phyloP scores from a whole-genome alignment of 768 basidiomycete species.

The Suillus tomentosus region DNA sequence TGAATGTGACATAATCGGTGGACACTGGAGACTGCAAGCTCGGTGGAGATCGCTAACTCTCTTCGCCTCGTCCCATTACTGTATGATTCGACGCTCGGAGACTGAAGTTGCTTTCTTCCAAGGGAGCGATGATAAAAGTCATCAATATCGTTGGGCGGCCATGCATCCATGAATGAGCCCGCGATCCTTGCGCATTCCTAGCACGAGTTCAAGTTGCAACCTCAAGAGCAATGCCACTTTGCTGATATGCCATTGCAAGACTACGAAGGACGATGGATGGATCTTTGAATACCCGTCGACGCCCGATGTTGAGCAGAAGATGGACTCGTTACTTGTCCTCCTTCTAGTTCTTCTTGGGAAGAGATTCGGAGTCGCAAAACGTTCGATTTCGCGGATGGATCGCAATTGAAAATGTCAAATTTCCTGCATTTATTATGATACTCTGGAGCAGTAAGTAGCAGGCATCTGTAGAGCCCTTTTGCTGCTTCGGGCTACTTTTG shows the following conservation, averaged over 20 bases:
- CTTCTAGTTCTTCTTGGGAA: background rate
- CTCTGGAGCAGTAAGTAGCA: too few relatives aligned
- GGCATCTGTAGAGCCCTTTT: too few relatives aligned
- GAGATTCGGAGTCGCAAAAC: background rate
- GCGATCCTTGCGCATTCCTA: background rate
- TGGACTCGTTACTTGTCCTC: background rate
- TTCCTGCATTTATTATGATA: background rate
- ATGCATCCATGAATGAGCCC: background rate
- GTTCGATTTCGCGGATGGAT: background rate
- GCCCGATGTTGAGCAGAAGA: background rate
- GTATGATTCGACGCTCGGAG: too few relatives aligned
- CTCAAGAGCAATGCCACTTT: background rate
- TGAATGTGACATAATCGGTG: background rate
- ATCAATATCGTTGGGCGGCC: background rate
- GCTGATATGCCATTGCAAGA: background rate
- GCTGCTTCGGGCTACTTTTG: too few relatives aligned
- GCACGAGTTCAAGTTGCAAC: background rate
- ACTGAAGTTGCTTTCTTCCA: too few relatives aligned
- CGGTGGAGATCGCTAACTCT: background rate
- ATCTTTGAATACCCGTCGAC: background rate
- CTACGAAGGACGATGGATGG: background rate
- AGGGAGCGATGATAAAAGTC: too few relatives aligned
- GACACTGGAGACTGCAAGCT: background rate
- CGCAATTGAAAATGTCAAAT: background rate
- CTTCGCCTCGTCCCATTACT: too few relatives aligned